Conservation (phyloP, 1,284 basidiomycete species). For the Ceratobasidium sp. region DNA sequence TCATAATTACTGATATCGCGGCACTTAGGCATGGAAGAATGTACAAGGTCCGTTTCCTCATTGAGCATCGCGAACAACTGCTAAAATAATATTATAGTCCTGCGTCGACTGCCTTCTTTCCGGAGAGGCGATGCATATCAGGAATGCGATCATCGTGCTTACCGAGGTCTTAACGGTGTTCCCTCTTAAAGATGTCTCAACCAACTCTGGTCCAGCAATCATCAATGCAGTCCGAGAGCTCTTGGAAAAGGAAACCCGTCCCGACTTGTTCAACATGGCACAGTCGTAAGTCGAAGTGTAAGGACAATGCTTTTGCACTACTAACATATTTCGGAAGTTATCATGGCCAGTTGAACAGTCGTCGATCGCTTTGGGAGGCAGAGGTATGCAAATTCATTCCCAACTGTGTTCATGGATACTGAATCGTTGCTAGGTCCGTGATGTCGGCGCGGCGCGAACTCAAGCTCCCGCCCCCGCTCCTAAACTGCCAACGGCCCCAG, state of each 20-base stretch:
- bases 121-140: slow-evolving; percentile 94
- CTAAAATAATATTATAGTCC: slow-evolving; percentile 48
- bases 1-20: slow-evolving; percentile 3
- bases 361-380: slow-evolving; percentile 39
- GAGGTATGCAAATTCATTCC: slow-evolving; percentile 27
- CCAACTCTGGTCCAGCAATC: slow-evolving; percentile 69
- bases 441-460: slow-evolving; percentile 44
- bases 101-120: slow-evolving; percentile 53
- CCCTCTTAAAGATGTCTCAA: slow-evolving; percentile 74
- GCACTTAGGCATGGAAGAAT: slow-evolving; percentile 34
- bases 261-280: slow-evolving; percentile 70
- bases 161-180: slow-evolving; percentile 91
- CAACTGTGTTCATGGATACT: background rate
- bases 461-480: slow-evolving; percentile 45
- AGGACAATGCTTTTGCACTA: background rate
- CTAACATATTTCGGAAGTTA: background rate
- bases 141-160: slow-evolving; percentile 90
- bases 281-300: slow-evolving; percentile 67
- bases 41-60: slow-evolving; percentile 52
- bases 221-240: slow-evolving; percentile 76
- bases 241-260: slow-evolving; percentile 79
- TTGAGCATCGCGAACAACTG: slow-evolving; percentile 36
- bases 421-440: slow-evolving; percentile 22
- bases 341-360: slow-evolving; percentile 39
- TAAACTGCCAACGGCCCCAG: slow-evolving; percentile 45